These are phyloP conservation scores for Haplographium delicatum DNA, from an alignment of 495 filamentous ascomycete genomes.

Conservation along the genomic window DNA sequence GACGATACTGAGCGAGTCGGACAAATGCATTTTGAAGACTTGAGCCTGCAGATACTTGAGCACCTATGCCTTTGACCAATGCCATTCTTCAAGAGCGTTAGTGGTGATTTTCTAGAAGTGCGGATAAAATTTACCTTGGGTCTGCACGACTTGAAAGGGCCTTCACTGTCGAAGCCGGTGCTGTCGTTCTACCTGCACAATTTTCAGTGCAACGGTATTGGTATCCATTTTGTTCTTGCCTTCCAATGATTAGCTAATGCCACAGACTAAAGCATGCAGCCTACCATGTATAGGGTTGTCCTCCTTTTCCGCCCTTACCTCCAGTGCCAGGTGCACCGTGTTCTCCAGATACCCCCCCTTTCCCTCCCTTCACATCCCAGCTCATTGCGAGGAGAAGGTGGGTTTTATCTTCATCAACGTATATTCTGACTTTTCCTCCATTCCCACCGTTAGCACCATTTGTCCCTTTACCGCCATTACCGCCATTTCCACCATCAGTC, in stretches of 20 bases:
- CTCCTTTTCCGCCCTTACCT: conserved; percentile 28
- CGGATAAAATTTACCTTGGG: background rate
- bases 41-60: background rate
- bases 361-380: conserved; percentile 21
- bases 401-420: conserved; percentile 28
- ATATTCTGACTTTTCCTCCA: conserved; percentile 28
- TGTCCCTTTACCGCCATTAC: conserved; percentile 27
- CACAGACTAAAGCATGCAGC: background rate
- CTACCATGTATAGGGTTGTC: conserved; percentile 22
- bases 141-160: background rate
- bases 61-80: background rate
- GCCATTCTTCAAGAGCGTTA: background rate
- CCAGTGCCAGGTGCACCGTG: conserved; percentile 31
- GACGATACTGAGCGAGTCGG: conserved; percentile 2
- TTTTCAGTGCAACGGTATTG: conserved; percentile 6
- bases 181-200: conserved; percentile 5
- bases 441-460: conserved; percentile 29
- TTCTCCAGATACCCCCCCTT: conserved; percentile 15
- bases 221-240: conserved; percentile 12
- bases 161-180: background rate
- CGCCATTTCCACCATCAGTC: conserved; percentile 25
- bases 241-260: background rate
- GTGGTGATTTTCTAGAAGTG: background rate
- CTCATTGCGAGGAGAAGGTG: conserved; percentile 26
- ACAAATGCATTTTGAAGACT: background rate